phyloP scores from a whole-genome alignment of 148 eudicot genomes.

The Gaultheria prostrata region DNA sequence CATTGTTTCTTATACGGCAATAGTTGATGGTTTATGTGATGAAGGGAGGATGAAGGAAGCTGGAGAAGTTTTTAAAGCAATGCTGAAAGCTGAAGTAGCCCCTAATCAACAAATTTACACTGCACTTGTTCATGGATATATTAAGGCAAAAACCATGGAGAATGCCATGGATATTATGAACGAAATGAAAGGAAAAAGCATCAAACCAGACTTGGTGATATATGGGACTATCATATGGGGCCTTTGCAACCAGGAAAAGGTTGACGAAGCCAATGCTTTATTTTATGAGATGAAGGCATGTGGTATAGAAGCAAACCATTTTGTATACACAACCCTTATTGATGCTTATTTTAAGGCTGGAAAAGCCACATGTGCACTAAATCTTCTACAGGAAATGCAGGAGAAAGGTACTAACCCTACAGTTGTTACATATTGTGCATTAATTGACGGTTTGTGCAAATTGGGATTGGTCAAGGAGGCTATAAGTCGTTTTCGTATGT shows the following conservation, averaged over 20 bases:
- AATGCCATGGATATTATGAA: constrained; percentile 46
- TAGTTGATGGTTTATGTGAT: constrained; percentile 71
- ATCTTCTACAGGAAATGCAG: constrained; percentile 58
- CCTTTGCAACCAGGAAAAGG: constrained; percentile 56
- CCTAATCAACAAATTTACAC: constrained; percentile 69
- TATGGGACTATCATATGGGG: constrained; percentile 83
- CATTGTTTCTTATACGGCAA: constrained; percentile 72
- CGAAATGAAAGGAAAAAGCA: constrained; percentile 52
- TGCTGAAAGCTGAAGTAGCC: constrained; percentile 49
- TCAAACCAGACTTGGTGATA: constrained; percentile 48
- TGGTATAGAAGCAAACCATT: constrained; percentile 46
- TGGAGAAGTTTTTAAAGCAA: constrained; percentile 52
- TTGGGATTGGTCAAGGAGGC: constrained; percentile 70
- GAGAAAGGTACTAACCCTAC: constrained; percentile 50
- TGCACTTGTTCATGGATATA: constrained; percentile 68
- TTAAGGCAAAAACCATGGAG: constrained; percentile 54
- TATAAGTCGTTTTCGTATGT: constrained; percentile 40
- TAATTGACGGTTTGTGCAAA: constrained; percentile 85
- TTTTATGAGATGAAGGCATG: constrained; percentile 60
- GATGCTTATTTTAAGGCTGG: constrained; percentile 72
- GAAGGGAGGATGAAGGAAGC: constrained; percentile 76
- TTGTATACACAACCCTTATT: constrained; percentile 60
- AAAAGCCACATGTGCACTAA: constrained; percentile 48
- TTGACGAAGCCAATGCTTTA: constrained; percentile 62
- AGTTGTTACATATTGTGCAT: constrained; percentile 58